Percentiles rank a stretch among this genome's conserved stretches.
These are phyloP conservation scores for Fusarium nanum DNA, from an alignment of 2,329 filamentous ascomycete species.

Conservation along the genomic window DNA sequence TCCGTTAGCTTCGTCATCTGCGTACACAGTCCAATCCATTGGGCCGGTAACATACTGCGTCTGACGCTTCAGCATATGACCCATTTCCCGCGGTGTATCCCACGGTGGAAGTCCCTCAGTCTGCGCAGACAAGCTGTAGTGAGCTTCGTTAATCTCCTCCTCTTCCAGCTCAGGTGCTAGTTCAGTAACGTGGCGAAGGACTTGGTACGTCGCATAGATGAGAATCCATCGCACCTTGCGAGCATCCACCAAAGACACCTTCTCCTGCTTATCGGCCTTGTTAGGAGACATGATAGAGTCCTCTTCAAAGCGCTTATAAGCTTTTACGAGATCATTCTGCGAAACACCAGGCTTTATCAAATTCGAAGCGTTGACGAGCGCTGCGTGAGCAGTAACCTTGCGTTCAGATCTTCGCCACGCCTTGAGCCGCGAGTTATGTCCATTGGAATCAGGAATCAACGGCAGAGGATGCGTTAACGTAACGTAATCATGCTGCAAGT, in stretches of 20 bases:
- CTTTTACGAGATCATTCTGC: constrained; percentile 70
- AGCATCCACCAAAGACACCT: constrained; percentile 68
- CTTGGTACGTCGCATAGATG: constrained; percentile 79
- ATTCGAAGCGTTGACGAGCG: constrained; percentile 65
- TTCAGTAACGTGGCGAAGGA: constrained; percentile 72
- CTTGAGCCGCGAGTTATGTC: constrained; percentile 49
- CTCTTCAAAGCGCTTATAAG: constrained; percentile 78
- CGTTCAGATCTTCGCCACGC: constrained; percentile 63
- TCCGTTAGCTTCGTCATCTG: constrained; percentile 3
- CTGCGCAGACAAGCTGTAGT: constrained; percentile 67
- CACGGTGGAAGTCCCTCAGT: constrained; percentile 60
- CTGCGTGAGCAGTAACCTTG: constrained; percentile 63
- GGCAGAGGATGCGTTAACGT: constrained; percentile 75
- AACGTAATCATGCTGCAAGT: constrained; percentile 67
- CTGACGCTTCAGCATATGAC: constrained; percentile 47
- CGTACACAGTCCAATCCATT: constrained; percentile 22
- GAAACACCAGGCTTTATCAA: constrained; percentile 51
- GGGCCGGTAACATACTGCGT: constrained; percentile 42
- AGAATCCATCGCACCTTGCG: constrained; percentile 84
- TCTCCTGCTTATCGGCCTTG: constrained; percentile 67
- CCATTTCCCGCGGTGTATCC: constrained; percentile 50
- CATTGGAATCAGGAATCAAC: constrained; percentile 66
- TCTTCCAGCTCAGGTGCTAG: constrained; percentile 69
- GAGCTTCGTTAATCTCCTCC: constrained; percentile 66
- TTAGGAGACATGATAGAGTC: constrained; percentile 61